phyloP scores from a whole-genome alignment of 2,329 filamentous ascomycete genomes.

The Incumbomyces delicatus region DNA sequence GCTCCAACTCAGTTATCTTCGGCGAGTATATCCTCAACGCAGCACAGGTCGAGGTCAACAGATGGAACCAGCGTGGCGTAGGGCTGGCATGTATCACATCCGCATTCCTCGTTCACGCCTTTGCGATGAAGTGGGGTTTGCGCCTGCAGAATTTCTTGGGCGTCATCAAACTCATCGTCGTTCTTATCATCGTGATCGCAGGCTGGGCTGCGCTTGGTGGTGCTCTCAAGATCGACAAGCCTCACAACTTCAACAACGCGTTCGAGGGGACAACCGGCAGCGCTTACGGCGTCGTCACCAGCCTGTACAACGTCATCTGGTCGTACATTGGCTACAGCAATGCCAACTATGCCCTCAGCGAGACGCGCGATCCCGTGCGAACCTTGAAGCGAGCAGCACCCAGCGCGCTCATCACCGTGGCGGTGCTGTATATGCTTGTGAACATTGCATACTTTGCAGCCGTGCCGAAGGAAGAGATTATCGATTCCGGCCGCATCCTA shows the following conservation, averaged over 20 bases:
- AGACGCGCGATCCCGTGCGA: conserved; percentile 47
- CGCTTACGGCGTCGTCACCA: conserved; percentile 39
- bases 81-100: conserved; percentile 39
- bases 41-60: conserved; percentile 23
- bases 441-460: conserved; percentile 53
- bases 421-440: conserved; percentile 46
- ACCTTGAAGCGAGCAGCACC: conserved; percentile 50
- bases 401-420: conserved; percentile 44
- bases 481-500: conserved; percentile 43
- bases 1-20: conserved; percentile 44
- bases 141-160: conserved; percentile 42
- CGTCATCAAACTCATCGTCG: conserved; percentile 40
- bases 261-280: conserved; percentile 33
- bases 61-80: conserved; percentile 42
- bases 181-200: conserved; percentile 38
- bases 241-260: conserved; percentile 26
- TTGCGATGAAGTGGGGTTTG: conserved; percentile 39
- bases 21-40: conserved; percentile 44
- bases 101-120: conserved; percentile 40
- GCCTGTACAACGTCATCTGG: conserved; percentile 48
- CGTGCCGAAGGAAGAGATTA: conserved; percentile 47
- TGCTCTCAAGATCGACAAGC: conserved; percentile 26
- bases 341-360: conserved; percentile 47
- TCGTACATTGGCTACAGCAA: conserved; percentile 47
- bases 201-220: conserved; percentile 33